phyloP scores from a whole-genome alignment of 2,329 filamentous ascomycete species.

The Phaeosphaeriaceae sp. region DNA sequence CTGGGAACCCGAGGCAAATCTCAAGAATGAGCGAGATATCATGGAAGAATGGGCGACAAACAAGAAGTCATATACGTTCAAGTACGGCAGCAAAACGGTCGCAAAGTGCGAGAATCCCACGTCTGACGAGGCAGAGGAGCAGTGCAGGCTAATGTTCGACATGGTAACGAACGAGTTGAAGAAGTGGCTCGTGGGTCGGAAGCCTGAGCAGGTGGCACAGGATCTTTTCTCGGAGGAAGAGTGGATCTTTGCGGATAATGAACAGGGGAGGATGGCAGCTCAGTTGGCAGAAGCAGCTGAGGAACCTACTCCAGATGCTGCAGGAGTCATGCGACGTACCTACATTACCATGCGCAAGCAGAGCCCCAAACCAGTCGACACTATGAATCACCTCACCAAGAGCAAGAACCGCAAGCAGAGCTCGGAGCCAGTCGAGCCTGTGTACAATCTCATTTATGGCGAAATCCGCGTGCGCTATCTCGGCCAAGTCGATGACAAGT shows the following conservation, averaged over 20 bases:
- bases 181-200: background rate
- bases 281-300: background rate
- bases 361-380: too few species aligned
- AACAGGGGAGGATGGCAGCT: background rate
- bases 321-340: background rate
- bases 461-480: background rate
- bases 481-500: too few species aligned
- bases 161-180: background rate
- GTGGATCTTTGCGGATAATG: background rate
- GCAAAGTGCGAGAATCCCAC: background rate
- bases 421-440: too few species aligned
- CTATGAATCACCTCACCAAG: background rate
- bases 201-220: background rate
- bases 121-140: background rate
- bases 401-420: too few species aligned
- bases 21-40: background rate
- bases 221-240: background rate
- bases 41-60: background rate
- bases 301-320: background rate
- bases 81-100: background rate
- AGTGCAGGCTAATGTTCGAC: background rate
- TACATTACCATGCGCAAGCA: too few species aligned
- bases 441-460: too few species aligned
- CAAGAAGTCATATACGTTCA: background rate
- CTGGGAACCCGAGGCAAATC: background rate